Evolutionary conservation across 2,329 filamentous ascomycete genomes (phyloP).

Genomic region (Fusarium bactridioides): DNA sequence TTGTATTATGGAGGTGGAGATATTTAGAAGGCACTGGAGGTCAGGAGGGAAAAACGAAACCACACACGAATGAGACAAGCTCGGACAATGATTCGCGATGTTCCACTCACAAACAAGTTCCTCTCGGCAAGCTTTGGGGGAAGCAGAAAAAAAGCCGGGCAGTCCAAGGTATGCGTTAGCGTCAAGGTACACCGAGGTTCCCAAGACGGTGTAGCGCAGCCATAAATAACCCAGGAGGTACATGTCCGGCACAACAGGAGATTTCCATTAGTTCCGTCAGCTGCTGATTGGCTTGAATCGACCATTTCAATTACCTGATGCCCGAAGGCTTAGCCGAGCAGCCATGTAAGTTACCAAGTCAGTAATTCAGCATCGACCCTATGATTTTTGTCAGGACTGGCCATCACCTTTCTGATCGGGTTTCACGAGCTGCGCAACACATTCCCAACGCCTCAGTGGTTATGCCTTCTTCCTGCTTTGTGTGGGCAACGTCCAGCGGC

Average conservation of each 20-base stretch:
- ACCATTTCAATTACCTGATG: neutral
- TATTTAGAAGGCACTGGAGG: neutral
- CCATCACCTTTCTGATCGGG: neutral
- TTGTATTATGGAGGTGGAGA: slow-evolving; percentile 18
- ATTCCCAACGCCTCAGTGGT: neutral
- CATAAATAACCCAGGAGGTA: slow-evolving; percentile 20
- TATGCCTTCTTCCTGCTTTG: neutral
- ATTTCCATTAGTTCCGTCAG: neutral
- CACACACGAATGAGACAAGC: slow-evolving; percentile 18
- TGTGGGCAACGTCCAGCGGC: neutral
- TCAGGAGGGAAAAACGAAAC: slow-evolving; percentile 34
- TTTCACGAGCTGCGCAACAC: neutral
- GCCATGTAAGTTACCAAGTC: neutral
- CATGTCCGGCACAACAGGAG: slow-evolving; percentile 19
- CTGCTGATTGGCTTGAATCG: slow-evolving; percentile 2
- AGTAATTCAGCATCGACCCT: neutral
- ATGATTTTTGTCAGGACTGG: neutral
- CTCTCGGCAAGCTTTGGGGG: slow-evolving; percentile 17
- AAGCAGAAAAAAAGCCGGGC: slow-evolving; percentile 12
- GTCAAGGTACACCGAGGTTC: slow-evolving; percentile 12
- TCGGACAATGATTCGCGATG: slow-evolving; percentile 37
- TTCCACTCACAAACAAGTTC: slow-evolving; percentile 25
- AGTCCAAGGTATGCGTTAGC: slow-evolving; percentile 1
- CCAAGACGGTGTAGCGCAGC: neutral
- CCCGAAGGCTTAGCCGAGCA: slow-evolving; percentile 27